phyloP scores from a whole-genome alignment of 2,329 filamentous ascomycete genomes.

The Claviceps pazoutovae region DNA sequence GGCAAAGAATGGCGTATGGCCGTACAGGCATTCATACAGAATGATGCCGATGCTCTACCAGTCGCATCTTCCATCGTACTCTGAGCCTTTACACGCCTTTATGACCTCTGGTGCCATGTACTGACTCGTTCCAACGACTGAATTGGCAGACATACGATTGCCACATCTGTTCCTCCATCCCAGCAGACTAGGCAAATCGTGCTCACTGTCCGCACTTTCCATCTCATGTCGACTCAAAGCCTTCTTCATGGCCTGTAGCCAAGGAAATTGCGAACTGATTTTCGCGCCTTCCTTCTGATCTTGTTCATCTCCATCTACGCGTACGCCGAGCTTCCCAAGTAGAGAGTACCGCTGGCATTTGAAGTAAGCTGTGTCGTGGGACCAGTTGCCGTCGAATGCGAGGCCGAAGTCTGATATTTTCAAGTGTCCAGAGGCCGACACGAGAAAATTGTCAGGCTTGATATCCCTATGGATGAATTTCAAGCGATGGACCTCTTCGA shows the following conservation, averaged over 20 bases:
- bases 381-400: conserved; percentile 91
- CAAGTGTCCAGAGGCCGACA: conserved; percentile 74
- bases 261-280: conserved; percentile 20
- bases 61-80: conserved; percentile 87
- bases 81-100: conserved; percentile 24
- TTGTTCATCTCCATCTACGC: conserved; percentile 57
- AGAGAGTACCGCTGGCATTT: conserved; percentile 69
- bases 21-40: conserved; percentile 86
- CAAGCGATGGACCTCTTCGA: conserved; percentile 81
- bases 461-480: conserved; percentile 90
- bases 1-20: conserved; percentile 76
- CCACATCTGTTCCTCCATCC: conserved; percentile 57
- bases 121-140: conserved; percentile 87
- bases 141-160: conserved; percentile 61
- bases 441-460: conserved; percentile 94
- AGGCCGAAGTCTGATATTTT: conserved; percentile 96
- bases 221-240: conserved; percentile 20
- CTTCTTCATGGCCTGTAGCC: conserved; percentile 17
- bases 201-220: conserved; percentile 14
- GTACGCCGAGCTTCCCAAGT: conserved; percentile 60
- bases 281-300: conserved; percentile 44
- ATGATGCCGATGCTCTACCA: conserved; percentile 97
- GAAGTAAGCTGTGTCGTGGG: conserved; percentile 78
- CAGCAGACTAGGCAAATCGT: conserved; percentile 33
- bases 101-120: conserved; percentile 98